These are phyloP conservation scores for Serendipita sp. DNA, from an alignment of 768 basidiomycete species.

Conservation along the genomic window DNA sequence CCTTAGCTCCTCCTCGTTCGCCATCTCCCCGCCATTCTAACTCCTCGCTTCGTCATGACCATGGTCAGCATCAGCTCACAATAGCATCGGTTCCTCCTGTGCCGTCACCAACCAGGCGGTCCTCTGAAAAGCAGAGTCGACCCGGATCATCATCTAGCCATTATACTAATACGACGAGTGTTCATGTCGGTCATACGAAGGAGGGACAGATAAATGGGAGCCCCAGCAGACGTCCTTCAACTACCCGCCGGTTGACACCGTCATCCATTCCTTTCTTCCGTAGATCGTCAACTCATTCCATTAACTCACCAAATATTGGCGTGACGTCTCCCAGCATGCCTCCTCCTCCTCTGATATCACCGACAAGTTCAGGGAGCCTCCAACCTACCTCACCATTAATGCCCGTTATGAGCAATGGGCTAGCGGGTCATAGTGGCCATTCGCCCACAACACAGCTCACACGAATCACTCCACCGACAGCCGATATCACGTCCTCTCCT, in stretches of 20 bases:
- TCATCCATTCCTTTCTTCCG: slow-evolving; percentile 91
- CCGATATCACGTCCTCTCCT: slow-evolving; percentile 23
- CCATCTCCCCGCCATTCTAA: background rate
- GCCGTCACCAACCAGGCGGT: slow-evolving; percentile 6
- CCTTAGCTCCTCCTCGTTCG: background rate
- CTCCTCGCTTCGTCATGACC: background rate
- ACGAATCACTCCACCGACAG: slow-evolving; percentile 3
- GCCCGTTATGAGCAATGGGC: slow-evolving; percentile 16
- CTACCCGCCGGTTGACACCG: slow-evolving; percentile 61
- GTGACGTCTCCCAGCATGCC: slow-evolving; percentile 29
- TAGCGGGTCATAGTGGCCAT: background rate
- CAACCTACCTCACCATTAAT: slow-evolving; percentile 37
- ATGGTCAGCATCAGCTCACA: background rate
- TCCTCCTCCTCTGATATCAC: slow-evolving; percentile 20
- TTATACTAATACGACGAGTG: slow-evolving; percentile 8
- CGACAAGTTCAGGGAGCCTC: slow-evolving; percentile 14
- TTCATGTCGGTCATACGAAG: background rate
- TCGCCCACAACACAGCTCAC: slow-evolving; percentile 3
- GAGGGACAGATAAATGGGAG: slow-evolving; percentile 8
- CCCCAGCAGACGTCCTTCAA: slow-evolving; percentile 35
- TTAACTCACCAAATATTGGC: slow-evolving; percentile 19
- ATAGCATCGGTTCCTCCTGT: background rate
- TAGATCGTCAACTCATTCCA: slow-evolving; percentile 77
- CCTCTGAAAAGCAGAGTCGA: background rate
- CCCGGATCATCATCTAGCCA: slow-evolving; percentile 8